Base-by-base conservation (phyloP, 2,329 filamentous ascomycete genomes). In the Esteya vermicola region DNA sequence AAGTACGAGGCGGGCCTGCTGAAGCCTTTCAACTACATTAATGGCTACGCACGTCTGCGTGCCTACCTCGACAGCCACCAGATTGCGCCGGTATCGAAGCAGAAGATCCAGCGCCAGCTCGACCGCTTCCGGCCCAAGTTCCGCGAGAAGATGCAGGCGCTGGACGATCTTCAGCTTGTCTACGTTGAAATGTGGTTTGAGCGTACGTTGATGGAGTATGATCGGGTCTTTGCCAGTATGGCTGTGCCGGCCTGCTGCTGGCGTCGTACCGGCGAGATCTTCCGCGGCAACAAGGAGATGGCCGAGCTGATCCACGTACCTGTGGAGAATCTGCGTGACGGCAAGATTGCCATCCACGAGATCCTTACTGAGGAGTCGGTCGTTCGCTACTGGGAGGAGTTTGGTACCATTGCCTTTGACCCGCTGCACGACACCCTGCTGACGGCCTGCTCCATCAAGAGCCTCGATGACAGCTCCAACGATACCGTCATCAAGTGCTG, bases 151-250 rank as follows among this genome's bases (percentile, higher is more conserved):
- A 89, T 93, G 56, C 86, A 96, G 48, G 79, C 72, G 26, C 66
- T 96, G 54, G 95, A 85, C 2, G 91, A 98, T 59, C 83, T 95
- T 57, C 85, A 98, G 59, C 74, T 98, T 21, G 80, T 96, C 22
- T 77, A 88, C 43, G 89, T 96, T 10, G 91, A 98, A 61, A 95
- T 96, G 85, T 96, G 91, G 89, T 96, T 98, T 54, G 91, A 98
- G 59, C 78, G 82, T 52, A 91, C 84, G 47, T 63, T 98, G 50
- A 91, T 96, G 82, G 91, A 96, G 56, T 96, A 96, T 52, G 91
- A 98, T 54, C 85, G 91, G 25, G 88, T 98, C 2, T 98, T 98
- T 63, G 91, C 91, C 2, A 93, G 86, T 57, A 98, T 98, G 91
- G 91, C 91, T 2, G 89, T 98, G 46, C 91, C 91, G 0, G 91